phyloP scores from a whole-genome alignment of 176 grass and related monocot species.

The Carex cristatella region DNA sequence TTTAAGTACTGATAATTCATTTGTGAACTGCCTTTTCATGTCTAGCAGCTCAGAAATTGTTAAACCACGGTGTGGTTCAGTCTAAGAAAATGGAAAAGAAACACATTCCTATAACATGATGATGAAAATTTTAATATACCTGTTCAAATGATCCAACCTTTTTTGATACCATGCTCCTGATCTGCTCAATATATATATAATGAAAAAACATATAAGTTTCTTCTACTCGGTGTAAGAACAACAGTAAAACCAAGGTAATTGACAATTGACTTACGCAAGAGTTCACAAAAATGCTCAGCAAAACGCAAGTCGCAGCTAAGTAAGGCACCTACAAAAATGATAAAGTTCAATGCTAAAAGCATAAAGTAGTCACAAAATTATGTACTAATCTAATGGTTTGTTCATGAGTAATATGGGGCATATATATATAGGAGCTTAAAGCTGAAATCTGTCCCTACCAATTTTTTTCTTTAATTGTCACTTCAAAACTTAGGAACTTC shows the following conservation, averaged over 20 bases:
- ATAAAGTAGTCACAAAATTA: background rate
- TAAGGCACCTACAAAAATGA: constrained; percentile 65
- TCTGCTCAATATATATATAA: constrained; percentile 19
- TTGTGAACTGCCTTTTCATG: background rate
- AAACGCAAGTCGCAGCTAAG: constrained; percentile 46
- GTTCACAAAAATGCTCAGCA: constrained; percentile 60
- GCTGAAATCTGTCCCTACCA: background rate
- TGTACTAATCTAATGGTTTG: background rate
- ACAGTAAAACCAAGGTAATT: background rate
- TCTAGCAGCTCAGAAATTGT: background rate
- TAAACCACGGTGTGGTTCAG: background rate
- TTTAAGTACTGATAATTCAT: background rate
- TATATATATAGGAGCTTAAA: constrained; percentile 1
- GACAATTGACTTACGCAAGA: constrained; percentile 62
- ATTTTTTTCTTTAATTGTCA: background rate
- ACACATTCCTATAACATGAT: background rate
- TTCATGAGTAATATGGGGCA: background rate
- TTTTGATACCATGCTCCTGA: constrained; percentile 82
- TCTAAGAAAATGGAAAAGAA: background rate
- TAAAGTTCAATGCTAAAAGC: constrained; percentile 20
- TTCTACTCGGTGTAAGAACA: background rate
- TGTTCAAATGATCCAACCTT: constrained; percentile 73
- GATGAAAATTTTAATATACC: constrained; percentile 25
- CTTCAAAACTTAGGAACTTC: background rate
- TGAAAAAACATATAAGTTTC: background rate